phyloP scores from a whole-genome alignment of 2,329 filamentous ascomycete species.

The Paraphoma sp. region DNA sequence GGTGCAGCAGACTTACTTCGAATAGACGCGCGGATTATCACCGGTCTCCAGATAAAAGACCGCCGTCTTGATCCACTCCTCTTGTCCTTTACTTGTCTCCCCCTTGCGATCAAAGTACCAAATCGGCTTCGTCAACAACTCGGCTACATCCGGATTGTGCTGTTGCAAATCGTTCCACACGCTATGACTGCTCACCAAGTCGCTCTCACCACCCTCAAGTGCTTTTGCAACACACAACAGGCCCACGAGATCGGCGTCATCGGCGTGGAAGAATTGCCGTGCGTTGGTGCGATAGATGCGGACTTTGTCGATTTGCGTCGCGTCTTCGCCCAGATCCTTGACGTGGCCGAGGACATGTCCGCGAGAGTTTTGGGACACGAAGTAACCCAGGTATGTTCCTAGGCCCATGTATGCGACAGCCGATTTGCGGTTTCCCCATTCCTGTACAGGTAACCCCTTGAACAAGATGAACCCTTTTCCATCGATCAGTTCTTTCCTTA shows the following conservation, averaged over 20 bases:
- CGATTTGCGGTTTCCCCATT: slow-evolving; percentile 81
- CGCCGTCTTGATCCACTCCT: slow-evolving; percentile 74
- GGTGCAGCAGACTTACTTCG: slow-evolving; percentile 60
- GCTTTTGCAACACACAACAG: slow-evolving; percentile 81
- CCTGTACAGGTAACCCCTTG: slow-evolving; percentile 78
- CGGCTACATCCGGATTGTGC: slow-evolving; percentile 79
- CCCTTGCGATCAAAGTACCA: slow-evolving; percentile 96
- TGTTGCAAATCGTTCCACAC: slow-evolving; percentile 82
- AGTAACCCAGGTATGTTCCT: slow-evolving; percentile 83
- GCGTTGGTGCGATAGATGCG: slow-evolving; percentile 91
- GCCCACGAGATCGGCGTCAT: slow-evolving; percentile 83
- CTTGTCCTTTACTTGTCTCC: slow-evolving; percentile 75
- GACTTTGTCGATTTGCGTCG: slow-evolving; percentile 81
- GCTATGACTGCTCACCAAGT: slow-evolving; percentile 78
- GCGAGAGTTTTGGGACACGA: slow-evolving; percentile 82
- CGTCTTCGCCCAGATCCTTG: slow-evolving; percentile 85
- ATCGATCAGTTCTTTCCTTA: slow-evolving; percentile 73
- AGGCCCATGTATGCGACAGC: slow-evolving; percentile 81
- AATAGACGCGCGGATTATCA: slow-evolving; percentile 71
- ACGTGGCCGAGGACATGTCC: slow-evolving; percentile 90
- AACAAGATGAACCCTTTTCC: slow-evolving; percentile 91
- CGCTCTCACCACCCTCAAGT: slow-evolving; percentile 81
- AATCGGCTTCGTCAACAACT: slow-evolving; percentile 75
- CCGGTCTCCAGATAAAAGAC: slow-evolving; percentile 80
- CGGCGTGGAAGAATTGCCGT: slow-evolving; percentile 84